phyloP scores from a whole-genome alignment of 768 basidiomycete genomes.

The Hygrophorus pudorinus region DNA sequence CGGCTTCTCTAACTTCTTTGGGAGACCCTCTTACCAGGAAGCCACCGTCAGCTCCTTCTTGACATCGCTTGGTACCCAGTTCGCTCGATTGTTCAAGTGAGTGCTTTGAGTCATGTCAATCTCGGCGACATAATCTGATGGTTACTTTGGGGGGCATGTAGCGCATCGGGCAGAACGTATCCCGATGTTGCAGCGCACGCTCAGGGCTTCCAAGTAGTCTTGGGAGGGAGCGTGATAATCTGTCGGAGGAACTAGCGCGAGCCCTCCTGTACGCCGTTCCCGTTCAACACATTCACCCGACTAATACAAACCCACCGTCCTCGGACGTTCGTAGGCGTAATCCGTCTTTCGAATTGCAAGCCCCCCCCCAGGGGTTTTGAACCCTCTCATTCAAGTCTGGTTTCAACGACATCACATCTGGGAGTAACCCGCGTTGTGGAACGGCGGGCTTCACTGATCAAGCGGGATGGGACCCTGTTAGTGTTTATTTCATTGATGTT shows the following conservation, averaged over 20 bases:
- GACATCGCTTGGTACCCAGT: conserved; percentile 9
- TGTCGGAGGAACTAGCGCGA: conserved; percentile 32
- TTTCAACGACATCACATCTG: conserved; percentile 16
- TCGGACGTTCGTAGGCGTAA: conserved; percentile 44
- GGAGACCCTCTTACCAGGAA: conserved; percentile 17
- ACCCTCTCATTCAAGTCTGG: conserved; percentile 31
- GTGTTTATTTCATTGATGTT: neutral
- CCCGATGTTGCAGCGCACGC: conserved; percentile 15
- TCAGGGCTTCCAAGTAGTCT: conserved; percentile 7
- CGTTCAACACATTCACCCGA: neutral
- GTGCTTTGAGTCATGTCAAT: neutral
- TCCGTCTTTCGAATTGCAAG: conserved; percentile 31
- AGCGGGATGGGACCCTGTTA: conserved; percentile 20
- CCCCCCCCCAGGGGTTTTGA: conserved; percentile 50
- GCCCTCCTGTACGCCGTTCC: conserved; percentile 9
- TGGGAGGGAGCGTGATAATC: conserved; percentile 6
- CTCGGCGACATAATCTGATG: neutral
- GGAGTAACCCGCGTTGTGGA: conserved; percentile 12
- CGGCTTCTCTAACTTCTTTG: conserved; percentile 20
- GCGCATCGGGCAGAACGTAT: conserved; percentile 12
- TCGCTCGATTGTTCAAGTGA: conserved; percentile 12
- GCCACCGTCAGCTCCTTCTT: conserved; percentile 13
- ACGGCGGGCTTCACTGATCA: conserved; percentile 15
- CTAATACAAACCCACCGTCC: conserved; percentile 5
- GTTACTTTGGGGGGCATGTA: neutral